Base-by-base conservation (phyloP, 768 basidiomycete genomes). In the Mycena metata region DNA sequence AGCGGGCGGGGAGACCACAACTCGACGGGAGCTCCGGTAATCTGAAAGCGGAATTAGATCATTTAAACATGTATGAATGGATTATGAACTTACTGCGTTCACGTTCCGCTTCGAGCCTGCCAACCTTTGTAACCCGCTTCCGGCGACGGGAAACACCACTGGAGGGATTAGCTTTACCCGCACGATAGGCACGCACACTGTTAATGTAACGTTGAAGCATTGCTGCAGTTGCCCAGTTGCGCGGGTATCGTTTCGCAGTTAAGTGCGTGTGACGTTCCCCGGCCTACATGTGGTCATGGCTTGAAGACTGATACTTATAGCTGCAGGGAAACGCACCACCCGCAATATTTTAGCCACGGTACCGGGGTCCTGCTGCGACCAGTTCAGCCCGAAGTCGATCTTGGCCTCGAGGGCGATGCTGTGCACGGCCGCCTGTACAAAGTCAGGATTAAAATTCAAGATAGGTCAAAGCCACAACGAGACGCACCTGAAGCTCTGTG, bases 151-250 rank as follows among this genome's bases (percentile, higher is more conserved):
- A 26, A n/a, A 64, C 63, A 15, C 63, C 54, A 23, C 63, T 64
- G 33, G 23, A 4, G 13, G 63, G 63, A n/a, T 64, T 64, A 3
- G 35, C 33, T 24, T 55, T 56, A 0, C 63, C 63, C 23, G 54
- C 21, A 0, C 10, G 8, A 16, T 64, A 64, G 13, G 41, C 45
- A 6, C 54, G 63, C n/a, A 64, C 63, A 41, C 36, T 64, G 63
- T 64, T 56, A 54, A 64, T 56, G 41, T 64, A 64, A n/a, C 63
- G 63, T 41, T 64, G 63, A 19, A 64, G 63, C 1, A 64, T 64
- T 13, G 63, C 24, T 33, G 42, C 19, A 0, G 63, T 64, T 5
- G 63, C 63, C 63, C 63, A 64, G 23, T 47, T 5, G 5, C 54
- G 63, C 5, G 63, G 63, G 36, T 33, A 64, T 13, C 63, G 54